phyloP scores from a whole-genome alignment of 108 stramenopile genomes.

The Skeletonema costatum region DNA sequence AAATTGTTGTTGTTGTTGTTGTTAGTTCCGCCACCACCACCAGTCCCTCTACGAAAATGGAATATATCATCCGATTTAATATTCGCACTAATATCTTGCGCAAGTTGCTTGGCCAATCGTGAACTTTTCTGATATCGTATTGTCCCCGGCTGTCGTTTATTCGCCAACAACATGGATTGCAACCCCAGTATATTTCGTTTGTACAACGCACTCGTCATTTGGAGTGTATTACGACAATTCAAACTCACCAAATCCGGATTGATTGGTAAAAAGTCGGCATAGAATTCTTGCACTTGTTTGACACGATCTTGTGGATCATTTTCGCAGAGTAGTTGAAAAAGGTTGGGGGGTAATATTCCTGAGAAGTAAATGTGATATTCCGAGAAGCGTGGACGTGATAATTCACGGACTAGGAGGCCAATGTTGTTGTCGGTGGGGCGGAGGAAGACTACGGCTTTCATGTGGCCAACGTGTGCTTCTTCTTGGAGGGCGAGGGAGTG shows the following conservation, averaged over 20 bases:
- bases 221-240: conserved; percentile 83
- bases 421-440: conserved; percentile 91
- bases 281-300: conserved; percentile 96
- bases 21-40: conserved; percentile 15
- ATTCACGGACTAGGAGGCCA: conserved; percentile 77
- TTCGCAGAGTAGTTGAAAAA: conserved; percentile 89
- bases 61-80: conserved; percentile 93
- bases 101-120: conserved; percentile 78
- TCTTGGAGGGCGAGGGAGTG: conserved; percentile 52
- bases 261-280: conserved; percentile 96
- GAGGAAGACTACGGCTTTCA: conserved; percentile 94
- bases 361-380: conserved; percentile 98
- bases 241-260: conserved; percentile 93
- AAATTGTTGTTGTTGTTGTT: conserved; percentile 28
- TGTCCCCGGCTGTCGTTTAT: conserved; percentile 85
- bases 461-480: conserved; percentile 61
- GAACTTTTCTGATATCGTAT: conserved; percentile 92
- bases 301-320: conserved; percentile 89
- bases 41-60: conserved; percentile 80
- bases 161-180: conserved; percentile 85
- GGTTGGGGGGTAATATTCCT: conserved; percentile 76
- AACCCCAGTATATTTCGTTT: conserved; percentile 88
- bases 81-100: conserved; percentile 72
- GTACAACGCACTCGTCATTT: conserved; percentile 79
- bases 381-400: conserved; percentile 80